Evolutionary conservation across 768 basidiomycete species (phyloP), one percentile per base, ranked within the genome.

Genomic region (Cubamyces lactineus): DNA sequence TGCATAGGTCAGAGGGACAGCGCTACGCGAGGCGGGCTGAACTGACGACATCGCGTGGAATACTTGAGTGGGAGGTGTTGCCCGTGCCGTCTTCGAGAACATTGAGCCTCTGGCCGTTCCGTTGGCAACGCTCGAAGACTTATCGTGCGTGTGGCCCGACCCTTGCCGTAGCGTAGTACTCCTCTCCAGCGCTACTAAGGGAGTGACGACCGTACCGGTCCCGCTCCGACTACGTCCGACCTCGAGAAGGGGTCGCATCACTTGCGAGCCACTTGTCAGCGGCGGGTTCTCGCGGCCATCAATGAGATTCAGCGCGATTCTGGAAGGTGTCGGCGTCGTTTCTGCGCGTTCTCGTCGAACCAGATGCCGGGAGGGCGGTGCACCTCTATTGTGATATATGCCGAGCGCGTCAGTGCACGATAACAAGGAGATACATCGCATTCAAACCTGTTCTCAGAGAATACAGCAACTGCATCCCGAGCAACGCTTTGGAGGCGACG

Each of bases 211-310:
- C 11, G 38, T 9, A 24, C 6, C 49, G 1, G 21, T 21, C 3
- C 55, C 52, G 15, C 51, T 24, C 17, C 62, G 55, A 41, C 57
- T 63, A 11, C 57, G 56, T 6, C 45, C 46, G 7, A 58, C 21
- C 43, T 63, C 56, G 16, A 2, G 19, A 4, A 57, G 17, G 3
- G 17, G 30, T 0, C 61, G 55, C n/a, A 55, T 43, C 0, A 6
- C 15, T 21, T 63, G 62, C 2, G 17, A 0, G 34, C 15, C 42
- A 19, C 12, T 26, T 1, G 24, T n/a, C 45, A 58, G 15, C 11
- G 57, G 56, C 13, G 23, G 46, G 17, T 58, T 11, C 4, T 6
- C 17, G 3, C 21, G 16, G 5, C 51, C 52, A 17, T 58, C 56
- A 24, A 58, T 30, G 57, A 57, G 53, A 28, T 58, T 16, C 4